These are phyloP conservation scores for Terfezia boudieri DNA, from an alignment of 495 filamentous ascomycete species.

Conservation along the genomic window DNA sequence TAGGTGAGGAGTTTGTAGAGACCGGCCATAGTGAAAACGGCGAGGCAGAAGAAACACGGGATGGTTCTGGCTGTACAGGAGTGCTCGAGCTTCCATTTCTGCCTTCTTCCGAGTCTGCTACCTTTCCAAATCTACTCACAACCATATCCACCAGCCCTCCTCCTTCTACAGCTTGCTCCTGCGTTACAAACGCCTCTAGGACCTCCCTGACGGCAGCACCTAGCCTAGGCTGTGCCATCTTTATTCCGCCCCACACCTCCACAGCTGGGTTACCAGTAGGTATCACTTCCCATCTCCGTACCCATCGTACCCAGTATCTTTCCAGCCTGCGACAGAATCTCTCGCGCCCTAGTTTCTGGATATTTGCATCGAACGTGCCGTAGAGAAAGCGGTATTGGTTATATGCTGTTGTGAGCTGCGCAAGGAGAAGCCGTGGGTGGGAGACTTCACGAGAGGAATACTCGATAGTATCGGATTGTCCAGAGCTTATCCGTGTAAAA, in stretches of 20 bases:
- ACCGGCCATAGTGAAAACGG: neutral
- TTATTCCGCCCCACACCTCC: conserved; percentile 59
- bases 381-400: conserved; percentile 74
- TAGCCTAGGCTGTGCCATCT: conserved; percentile 77
- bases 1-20: neutral
- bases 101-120: conserved; percentile 19
- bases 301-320: conserved; percentile 64
- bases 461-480: conserved; percentile 27
- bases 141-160: conserved; percentile 59
- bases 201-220: conserved; percentile 84
- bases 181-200: conserved; percentile 52
- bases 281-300: conserved; percentile 69
- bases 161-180: conserved; percentile 24
- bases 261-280: conserved; percentile 71
- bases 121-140: conserved; percentile 54
- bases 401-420: conserved; percentile 65
- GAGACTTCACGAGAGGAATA: conserved; percentile 79
- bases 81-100: neutral
- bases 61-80: neutral
- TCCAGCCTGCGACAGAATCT: conserved; percentile 42
- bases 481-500: conserved; percentile 16
- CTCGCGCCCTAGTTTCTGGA: conserved; percentile 29
- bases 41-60: neutral
- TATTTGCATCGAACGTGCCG: conserved; percentile 29
- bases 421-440: conserved; percentile 51